Conservation (phyloP, 176 grass and related monocot species). For the Phoenix roebelenii region DNA sequence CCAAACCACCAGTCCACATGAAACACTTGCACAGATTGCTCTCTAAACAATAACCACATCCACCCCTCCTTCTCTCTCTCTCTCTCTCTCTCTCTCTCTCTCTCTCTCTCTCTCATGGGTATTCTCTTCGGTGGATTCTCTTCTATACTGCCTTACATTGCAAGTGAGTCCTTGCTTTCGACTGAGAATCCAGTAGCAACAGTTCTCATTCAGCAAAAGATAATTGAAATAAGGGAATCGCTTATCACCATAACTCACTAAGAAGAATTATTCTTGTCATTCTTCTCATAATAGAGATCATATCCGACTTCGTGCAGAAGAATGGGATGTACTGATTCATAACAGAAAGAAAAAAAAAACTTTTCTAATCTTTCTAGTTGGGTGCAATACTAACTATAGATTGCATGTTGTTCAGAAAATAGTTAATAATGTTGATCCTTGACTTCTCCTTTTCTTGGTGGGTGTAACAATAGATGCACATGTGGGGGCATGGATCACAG, state of each 20-base stretch:
- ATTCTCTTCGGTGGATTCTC: neutral
- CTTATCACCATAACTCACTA: neutral
- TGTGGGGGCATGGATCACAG: conserved; percentile 88
- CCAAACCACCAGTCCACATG: conserved; percentile 11
- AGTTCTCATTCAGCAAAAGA: neutral
- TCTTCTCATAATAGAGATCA: no score
- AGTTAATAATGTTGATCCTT: no score
- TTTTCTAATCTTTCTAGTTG: no score
- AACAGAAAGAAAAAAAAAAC: no score
- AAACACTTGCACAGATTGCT: no score
- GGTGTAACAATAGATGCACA: conserved; percentile 47
- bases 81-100: conserved; percentile 8
- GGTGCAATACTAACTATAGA: no score
- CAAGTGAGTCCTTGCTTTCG: conserved; percentile 4
- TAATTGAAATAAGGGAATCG: neutral
- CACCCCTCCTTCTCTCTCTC: no score
- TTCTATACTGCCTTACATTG: neutral
- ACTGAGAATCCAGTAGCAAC: conserved; percentile 4
- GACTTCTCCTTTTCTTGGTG: no score
- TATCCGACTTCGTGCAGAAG: no score
- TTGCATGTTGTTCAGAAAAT: no score
- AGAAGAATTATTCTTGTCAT: neutral
- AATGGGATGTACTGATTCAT: no score
- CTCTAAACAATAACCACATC: no score
- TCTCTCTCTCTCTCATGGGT: neutral